Base-by-base conservation (phyloP, 192 early-diverging fungal species). In the Linnemannia exigua region DNA sequence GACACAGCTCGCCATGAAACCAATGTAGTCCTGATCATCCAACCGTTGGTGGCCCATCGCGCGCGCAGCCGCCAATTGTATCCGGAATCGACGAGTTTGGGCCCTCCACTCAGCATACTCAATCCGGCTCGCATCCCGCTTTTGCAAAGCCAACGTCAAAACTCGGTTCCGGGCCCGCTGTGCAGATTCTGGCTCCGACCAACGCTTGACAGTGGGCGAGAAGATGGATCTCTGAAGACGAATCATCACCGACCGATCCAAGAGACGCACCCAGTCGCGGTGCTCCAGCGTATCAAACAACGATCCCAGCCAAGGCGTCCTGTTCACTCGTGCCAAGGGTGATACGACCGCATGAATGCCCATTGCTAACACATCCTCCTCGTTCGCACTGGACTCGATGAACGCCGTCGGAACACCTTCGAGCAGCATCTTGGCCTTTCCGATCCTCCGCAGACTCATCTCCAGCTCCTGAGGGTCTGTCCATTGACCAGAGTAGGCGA, bases 11-110 rank as follows among this genome's bases (percentile, higher is more conserved):
- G 41, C 35, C 84, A 86, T 86, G 37, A 86, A 86, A 1, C 11
- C 16, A 1, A 63, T 7, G 46, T 86, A 86, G 0, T 86, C 84
- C 19, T n/a, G 9, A 48, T 76, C 74, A 16, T 36, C 35, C 41
- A 72, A 31, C 31, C 47, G 84, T 4, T 67, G 67, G 12, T 41
- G 31, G 2, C 84, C 84, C 19, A 75, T 72, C 19, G 67, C 69
- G 12, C 78, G 84, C 8, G 78, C 63, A 17, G 72, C 33, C 1
- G 84, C 84, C 37, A 86, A 33, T 15, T 75, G 74, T 25, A 86
- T 1, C 25, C 84, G 84, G 63, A 86, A 86, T 22, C 69, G 73
- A 25, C 84, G 70, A 1, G 84, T 79, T 35, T 78, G 78, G 15
- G 68, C 22, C 37, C 58, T 52, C 84, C 84, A 86, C 38, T 79